phyloP scores from a whole-genome alignment of 2,329 filamentous ascomycete genomes.

The Colletotrichum chlorophyti region DNA sequence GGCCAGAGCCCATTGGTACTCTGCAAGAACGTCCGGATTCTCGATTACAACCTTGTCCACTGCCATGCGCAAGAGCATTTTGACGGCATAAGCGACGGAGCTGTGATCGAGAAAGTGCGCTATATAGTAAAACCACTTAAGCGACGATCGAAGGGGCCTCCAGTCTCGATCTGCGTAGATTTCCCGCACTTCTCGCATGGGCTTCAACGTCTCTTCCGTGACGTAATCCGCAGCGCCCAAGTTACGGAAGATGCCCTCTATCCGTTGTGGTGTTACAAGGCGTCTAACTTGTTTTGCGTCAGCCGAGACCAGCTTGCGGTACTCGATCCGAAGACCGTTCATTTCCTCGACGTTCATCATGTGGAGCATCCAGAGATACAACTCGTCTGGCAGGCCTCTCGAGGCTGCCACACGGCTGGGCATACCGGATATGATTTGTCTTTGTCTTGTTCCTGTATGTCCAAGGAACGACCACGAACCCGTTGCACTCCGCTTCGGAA shows the following conservation, averaged over 20 bases:
- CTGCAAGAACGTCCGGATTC: conserved; percentile 39
- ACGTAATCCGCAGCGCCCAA: conserved; percentile 63
- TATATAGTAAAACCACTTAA: conserved; percentile 48
- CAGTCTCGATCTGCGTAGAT: conserved; percentile 50
- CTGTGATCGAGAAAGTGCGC: conserved; percentile 42
- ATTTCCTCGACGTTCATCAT: conserved; percentile 64
- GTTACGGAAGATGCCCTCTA: conserved; percentile 61
- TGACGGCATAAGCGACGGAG: conserved; percentile 47
- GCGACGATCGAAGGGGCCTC: conserved; percentile 49
- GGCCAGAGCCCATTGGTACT: conserved; percentile 51
- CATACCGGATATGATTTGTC: conserved; percentile 68
- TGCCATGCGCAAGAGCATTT: conserved; percentile 60
- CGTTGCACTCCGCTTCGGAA: conserved; percentile 44
- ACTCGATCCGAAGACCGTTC: conserved; percentile 64
- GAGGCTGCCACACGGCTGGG: conserved; percentile 56
- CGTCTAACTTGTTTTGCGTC: conserved; percentile 50
- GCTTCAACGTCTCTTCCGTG: conserved; percentile 34
- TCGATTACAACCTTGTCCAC: conserved; percentile 56
- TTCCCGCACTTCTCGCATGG: conserved; percentile 34
- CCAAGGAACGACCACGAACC: conserved; percentile 56
- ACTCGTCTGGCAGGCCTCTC: conserved; percentile 62
- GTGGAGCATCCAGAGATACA: conserved; percentile 71
- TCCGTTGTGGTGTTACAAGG: conserved; percentile 50
- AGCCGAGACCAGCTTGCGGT: conserved; percentile 60
- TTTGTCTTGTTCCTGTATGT: conserved; percentile 58